Conservation (phyloP, 2,329 filamentous ascomycete genomes). For the Corniculantispora saksenae region DNA sequence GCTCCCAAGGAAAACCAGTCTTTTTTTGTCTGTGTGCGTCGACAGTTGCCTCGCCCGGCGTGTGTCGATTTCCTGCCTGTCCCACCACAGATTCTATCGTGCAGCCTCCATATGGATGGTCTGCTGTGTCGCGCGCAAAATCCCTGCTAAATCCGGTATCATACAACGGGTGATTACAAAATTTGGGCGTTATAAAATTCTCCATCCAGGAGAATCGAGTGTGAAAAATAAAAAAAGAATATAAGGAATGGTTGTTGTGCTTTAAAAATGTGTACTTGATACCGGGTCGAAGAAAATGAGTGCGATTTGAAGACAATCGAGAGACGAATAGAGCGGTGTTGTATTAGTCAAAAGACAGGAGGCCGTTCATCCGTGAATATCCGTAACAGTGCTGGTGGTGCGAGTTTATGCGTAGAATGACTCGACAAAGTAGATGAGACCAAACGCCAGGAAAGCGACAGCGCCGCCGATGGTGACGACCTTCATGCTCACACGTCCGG, state of each 20-base stretch:
- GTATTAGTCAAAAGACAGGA: neutral
- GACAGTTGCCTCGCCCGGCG: neutral
- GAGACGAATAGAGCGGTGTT: neutral
- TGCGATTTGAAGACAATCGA: neutral
- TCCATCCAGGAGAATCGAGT: conserved; percentile 12
- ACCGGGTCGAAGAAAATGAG: neutral
- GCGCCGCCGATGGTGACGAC: conserved; percentile 94
- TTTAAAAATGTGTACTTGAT: conserved; percentile 9
- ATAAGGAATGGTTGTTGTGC: neutral
- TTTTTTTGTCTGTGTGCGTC: neutral
- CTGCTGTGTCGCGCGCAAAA: neutral
- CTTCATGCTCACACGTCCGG: conserved; percentile 90
- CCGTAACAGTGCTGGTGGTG: neutral
- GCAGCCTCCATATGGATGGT: neutral
- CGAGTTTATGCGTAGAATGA: conserved; percentile 58
- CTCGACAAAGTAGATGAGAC: conserved; percentile 87
- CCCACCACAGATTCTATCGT: neutral
- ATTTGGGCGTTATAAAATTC: conserved; percentile 1
- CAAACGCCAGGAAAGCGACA: conserved; percentile 85
- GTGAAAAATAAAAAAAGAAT: conserved; percentile 2
- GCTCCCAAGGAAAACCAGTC: neutral
- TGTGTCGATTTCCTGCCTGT: neutral
- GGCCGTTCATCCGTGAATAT: conserved; percentile 1
- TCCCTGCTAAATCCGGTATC: neutral
- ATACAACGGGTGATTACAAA: conserved; percentile 14